These are phyloP conservation scores for Tardiomyces digboiensis DNA, from an alignment of 1,139 yeast genomes.

Conservation along the genomic window DNA sequence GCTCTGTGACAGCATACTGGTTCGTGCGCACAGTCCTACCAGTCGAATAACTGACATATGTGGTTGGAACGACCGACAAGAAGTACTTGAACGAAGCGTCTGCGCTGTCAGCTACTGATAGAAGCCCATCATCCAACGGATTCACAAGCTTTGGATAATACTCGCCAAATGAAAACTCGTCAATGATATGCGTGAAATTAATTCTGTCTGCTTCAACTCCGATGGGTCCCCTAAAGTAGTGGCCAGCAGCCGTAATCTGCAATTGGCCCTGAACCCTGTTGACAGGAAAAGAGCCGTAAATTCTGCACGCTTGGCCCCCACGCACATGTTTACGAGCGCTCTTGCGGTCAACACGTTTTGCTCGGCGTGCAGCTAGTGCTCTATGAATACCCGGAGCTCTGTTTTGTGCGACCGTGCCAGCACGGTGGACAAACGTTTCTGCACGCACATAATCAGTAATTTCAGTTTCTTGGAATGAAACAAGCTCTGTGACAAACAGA, in stretches of 20 bases:
- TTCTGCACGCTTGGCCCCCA: constrained; percentile 69
- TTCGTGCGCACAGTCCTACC: constrained; percentile 72
- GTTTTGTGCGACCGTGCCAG: background rate
- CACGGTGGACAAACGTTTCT: background rate
- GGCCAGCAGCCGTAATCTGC: constrained; percentile 71
- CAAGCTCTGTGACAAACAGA: constrained; percentile 63
- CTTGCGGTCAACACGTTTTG: constrained; percentile 1
- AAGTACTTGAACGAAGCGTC: constrained; percentile 40
- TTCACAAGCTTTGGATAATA: constrained; percentile 81
- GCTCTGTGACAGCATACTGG: constrained; percentile 75
- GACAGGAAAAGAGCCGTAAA: constrained; percentile 80
- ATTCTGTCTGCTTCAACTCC: constrained; percentile 36
- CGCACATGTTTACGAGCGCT: constrained; percentile 43
- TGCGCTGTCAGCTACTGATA: constrained; percentile 30
- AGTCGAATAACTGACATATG: constrained; percentile 46
- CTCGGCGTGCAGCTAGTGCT: constrained; percentile 1
- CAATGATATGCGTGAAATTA: constrained; percentile 77
- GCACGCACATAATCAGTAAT: background rate
- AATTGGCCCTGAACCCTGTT: constrained; percentile 82
- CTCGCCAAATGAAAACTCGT: constrained; percentile 86
- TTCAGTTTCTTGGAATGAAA: constrained; percentile 32
- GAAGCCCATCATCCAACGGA: constrained; percentile 55
- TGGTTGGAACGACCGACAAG: constrained; percentile 77
- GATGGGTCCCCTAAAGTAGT: constrained; percentile 39
- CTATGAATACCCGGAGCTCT: background rate